Conservation (phyloP, 2,329 filamentous ascomycete species). For the Ceratocystis albifundus region DNA sequence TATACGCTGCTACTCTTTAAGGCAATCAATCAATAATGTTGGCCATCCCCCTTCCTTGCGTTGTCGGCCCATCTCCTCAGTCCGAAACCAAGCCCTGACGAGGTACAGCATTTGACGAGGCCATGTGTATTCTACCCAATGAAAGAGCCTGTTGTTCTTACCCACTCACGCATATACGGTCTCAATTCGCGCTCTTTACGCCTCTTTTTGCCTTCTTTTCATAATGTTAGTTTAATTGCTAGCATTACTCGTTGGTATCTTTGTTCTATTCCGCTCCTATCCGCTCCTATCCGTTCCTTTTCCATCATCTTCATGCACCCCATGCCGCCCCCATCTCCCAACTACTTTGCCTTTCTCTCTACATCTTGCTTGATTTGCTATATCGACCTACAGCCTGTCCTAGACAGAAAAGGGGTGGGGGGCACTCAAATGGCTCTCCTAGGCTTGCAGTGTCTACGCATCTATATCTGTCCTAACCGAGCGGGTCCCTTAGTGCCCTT, state of each 20-base stretch:
- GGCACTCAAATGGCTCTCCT: neutral
- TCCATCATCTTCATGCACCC: neutral
- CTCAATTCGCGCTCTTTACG: neutral
- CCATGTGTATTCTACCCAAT: neutral
- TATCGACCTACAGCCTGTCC: neutral
- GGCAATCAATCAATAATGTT: too few relatives aligned
- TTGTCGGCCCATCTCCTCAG: neutral
- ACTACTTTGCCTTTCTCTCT: neutral
- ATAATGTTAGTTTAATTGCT: too few relatives aligned
- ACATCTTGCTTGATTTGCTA: neutral
- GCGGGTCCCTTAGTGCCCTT: neutral
- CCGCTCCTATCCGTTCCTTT: neutral
- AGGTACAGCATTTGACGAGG: too few relatives aligned
- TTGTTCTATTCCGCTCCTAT: too few relatives aligned
- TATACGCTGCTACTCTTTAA: too few relatives aligned
- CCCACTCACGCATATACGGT: too few relatives aligned
- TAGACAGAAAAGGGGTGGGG: neutral
- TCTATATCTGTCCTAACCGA: neutral
- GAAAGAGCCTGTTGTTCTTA: neutral
- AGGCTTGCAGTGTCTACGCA: neutral
- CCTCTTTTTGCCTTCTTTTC: neutral
- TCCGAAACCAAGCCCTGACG: slow-evolving; percentile 4
- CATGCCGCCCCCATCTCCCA: neutral
- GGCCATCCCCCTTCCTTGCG: too few relatives aligned
- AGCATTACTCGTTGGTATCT: neutral